phyloP scores from a whole-genome alignment of 768 basidiomycete genomes.

The Infundibulicybe gibba region DNA sequence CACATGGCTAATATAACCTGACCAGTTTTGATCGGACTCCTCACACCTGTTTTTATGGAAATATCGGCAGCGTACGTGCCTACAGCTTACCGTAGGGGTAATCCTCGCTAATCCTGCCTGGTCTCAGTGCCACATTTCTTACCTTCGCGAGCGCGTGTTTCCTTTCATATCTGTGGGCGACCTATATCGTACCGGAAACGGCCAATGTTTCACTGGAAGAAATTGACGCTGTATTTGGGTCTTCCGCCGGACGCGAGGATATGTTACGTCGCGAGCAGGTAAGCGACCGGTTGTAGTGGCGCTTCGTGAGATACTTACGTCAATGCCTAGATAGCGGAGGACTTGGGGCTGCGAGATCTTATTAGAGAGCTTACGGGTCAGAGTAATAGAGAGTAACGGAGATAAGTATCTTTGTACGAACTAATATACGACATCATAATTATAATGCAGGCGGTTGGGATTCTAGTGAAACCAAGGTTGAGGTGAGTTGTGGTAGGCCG shows the following conservation, averaged over 20 bases:
- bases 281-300: too few relatives aligned
- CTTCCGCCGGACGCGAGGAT: conserved; percentile 57
- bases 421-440: too few relatives aligned
- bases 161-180: conserved; percentile 69
- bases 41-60: conserved; percentile 66
- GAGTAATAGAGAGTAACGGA: too few relatives aligned
- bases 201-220: conserved; percentile 75
- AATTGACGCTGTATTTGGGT: conserved; percentile 65
- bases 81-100: not conserved
- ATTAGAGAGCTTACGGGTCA: conserved; percentile 28
- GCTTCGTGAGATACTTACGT: not conserved
- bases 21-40: conserved; percentile 69
- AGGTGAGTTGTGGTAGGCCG: too few relatives aligned
- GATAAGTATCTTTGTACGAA: too few relatives aligned
- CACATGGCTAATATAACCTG: too few relatives aligned
- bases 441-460: too few relatives aligned
- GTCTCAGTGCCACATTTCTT: conserved; percentile 59
- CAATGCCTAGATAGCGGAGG: conserved; percentile 48
- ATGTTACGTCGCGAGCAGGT: conserved; percentile 49
- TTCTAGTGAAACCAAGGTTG: too few relatives aligned
- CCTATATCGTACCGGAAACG: conserved; percentile 69
- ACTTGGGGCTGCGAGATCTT: conserved; percentile 47
- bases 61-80: conserved; percentile 51
- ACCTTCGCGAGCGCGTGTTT: conserved; percentile 64
- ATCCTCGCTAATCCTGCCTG: not conserved